Percentiles rank a stretch among this genome's conserved stretches.
These are phyloP conservation scores for Kwoniella shandongensis DNA, from an alignment of 768 basidiomycete species.

Conservation along the genomic window DNA sequence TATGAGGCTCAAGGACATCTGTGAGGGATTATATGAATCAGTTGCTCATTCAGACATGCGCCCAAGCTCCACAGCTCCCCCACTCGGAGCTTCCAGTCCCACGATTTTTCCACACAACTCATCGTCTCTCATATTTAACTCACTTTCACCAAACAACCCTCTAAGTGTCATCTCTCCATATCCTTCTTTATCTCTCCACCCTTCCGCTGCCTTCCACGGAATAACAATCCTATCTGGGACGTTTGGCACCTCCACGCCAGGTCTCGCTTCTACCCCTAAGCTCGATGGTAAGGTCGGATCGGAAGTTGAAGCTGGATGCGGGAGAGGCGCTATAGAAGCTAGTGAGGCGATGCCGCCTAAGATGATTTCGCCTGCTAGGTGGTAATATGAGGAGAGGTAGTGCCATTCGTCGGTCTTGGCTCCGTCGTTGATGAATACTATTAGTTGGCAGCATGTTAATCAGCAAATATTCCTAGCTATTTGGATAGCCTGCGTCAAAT, in stretches of 20 bases:
- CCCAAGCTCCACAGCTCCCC: neutral
- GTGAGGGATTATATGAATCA: too few species aligned
- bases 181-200: slow-evolving; percentile 27
- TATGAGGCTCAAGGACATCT: slow-evolving; percentile 14
- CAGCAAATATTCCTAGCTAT: neutral
- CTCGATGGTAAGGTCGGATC: too few species aligned
- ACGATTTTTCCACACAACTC: too few species aligned
- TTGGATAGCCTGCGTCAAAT: neutral
- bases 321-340: slow-evolving; percentile 8
- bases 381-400: slow-evolving; percentile 19
- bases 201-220: slow-evolving; percentile 19
- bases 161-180: slow-evolving; percentile 27
- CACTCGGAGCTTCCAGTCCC: neutral
- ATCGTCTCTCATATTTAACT: too few species aligned
- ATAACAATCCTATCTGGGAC: slow-evolving; percentile 14
- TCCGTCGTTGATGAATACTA: slow-evolving; percentile 18
- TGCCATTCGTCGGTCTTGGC: slow-evolving; percentile 13
- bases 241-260: slow-evolving; percentile 14
- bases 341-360: slow-evolving; percentile 8
- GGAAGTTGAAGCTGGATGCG: slow-evolving; percentile 47
- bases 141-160: slow-evolving; percentile 22
- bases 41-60: neutral
- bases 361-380: slow-evolving; percentile 11
- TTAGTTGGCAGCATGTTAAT: neutral
- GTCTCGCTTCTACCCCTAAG: slow-evolving; percentile 13